Conservation (phyloP, 371 early-diverging fungal species). For the Fennellomyces sp. region DNA sequence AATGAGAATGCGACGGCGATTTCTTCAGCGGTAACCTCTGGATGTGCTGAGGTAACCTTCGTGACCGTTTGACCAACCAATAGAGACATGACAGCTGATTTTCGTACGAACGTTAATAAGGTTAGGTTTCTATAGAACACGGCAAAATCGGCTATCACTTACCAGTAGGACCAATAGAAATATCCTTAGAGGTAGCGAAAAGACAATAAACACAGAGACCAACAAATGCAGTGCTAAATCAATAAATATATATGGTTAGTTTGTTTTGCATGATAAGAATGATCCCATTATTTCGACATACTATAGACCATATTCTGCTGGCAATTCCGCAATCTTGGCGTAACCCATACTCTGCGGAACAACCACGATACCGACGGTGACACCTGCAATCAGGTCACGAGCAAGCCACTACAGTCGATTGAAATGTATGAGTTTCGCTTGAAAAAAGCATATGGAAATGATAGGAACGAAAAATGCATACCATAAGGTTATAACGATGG, state of each 20-base stretch:
- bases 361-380: constrained; percentile 84
- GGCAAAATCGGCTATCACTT: background rate
- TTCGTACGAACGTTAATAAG: background rate
- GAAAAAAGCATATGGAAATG: background rate
- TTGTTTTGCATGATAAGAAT: background rate
- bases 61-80: constrained; percentile 74
- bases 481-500: constrained; percentile 64
- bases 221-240: constrained; percentile 58
- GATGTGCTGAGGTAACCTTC: constrained; percentile 29
- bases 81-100: constrained; percentile 75
- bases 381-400: constrained; percentile 86
- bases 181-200: constrained; percentile 86
- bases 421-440: background rate
- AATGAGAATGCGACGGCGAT: constrained; percentile 63
- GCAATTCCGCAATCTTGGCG: constrained; percentile 80
- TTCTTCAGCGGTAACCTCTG: constrained; percentile 41
- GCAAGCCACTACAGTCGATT: constrained; percentile 62
- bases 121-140: background rate
- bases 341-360: constrained; percentile 88
- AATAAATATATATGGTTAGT: background rate
- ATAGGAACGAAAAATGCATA: constrained; percentile 1
- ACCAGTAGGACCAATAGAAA: constrained; percentile 84
- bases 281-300: constrained; percentile 32
- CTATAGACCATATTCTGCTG: constrained; percentile 89
- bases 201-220: constrained; percentile 80